Percentiles rank a stretch among this genome's conserved stretches.
phyloP scores from a whole-genome alignment of 257 asterid genomes.

The Thymus mandschuricus region DNA sequence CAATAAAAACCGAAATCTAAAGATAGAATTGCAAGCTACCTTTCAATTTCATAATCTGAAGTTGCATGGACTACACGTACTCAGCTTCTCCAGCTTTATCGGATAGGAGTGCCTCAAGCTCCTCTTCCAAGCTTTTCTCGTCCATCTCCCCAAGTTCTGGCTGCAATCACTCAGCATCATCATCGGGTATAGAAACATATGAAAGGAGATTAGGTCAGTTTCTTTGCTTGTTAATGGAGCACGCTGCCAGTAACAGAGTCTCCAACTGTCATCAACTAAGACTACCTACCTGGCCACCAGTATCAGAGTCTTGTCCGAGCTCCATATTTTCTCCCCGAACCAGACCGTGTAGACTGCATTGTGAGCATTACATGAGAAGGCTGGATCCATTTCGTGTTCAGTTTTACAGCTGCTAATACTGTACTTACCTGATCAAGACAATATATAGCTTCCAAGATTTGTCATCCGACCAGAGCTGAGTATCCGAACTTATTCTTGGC shows the following conservation, averaged over 20 bases:
- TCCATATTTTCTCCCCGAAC: conserved; percentile 82
- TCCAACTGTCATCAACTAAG: neutral
- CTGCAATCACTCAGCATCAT: conserved; percentile 48
- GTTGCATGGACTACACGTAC: conserved; percentile 72
- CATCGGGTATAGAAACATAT: conserved; percentile 16
- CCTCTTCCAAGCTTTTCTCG: conserved; percentile 59
- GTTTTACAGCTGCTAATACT: neutral
- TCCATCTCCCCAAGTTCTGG: conserved; percentile 65
- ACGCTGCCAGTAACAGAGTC: neutral
- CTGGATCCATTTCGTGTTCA: neutral
- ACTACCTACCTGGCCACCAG: conserved; percentile 62
- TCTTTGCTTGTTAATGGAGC: conserved; percentile 10
- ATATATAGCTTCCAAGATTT: conserved; percentile 56
- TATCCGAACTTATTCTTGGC: conserved; percentile 50
- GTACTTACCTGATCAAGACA: conserved; percentile 62
- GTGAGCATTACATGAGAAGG: conserved; percentile 24
- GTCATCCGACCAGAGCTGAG: conserved; percentile 53
- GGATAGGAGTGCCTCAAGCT: conserved; percentile 68
- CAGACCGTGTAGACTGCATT: conserved; percentile 70
- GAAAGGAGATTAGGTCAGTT: neutral
- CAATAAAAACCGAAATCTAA: conserved; percentile 18
- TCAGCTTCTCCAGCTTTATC: conserved; percentile 77
- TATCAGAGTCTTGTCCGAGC: conserved; percentile 77
- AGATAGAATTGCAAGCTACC: conserved; percentile 41
- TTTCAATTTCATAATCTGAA: conserved; percentile 67